Conservation (phyloP, 208 protist species). For the Wallacemonas sp. region DNA sequence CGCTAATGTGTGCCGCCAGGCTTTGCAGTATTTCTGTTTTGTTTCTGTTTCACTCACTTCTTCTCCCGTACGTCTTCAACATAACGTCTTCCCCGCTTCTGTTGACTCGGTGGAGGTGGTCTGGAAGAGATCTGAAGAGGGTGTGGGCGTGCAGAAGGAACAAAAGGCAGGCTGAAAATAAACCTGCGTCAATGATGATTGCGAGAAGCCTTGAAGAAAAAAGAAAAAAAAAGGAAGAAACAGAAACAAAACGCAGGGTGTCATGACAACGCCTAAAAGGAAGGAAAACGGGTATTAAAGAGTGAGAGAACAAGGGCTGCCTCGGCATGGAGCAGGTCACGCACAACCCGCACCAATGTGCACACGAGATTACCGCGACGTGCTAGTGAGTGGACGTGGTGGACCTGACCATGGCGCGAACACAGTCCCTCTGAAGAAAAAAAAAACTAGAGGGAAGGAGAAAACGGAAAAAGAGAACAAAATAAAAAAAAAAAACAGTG, state of each 20-base stretch:
- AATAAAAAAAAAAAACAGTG: constrained; percentile 4
- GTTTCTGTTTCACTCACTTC: no score
- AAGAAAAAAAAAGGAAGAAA: not conserved
- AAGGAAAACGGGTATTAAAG: no score
- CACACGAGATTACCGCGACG: constrained; percentile 9
- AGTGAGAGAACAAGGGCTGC: no score
- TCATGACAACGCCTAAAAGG: not conserved
- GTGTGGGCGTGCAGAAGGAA: no score
- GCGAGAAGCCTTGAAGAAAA: not conserved
- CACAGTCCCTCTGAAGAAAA: constrained; percentile 2
- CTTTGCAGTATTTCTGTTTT: no score
- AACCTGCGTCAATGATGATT: no score
- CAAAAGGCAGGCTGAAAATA: not conserved
- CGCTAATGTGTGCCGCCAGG: not conserved
- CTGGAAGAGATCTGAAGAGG: no score
- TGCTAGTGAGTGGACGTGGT: not conserved
- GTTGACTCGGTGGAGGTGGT: no score
- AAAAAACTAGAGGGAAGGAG: not conserved
- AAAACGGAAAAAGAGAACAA: not conserved
- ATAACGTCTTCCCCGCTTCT: no score
- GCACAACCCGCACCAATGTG: not conserved
- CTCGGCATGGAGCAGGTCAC: no score
- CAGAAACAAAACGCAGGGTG: not conserved
- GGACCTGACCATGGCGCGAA: not conserved
- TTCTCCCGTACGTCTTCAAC: no score